Percentiles rank a stretch among this genome's conserved stretches.
These are phyloP conservation scores for Paxillus ammoniavirescens DNA, from an alignment of 768 basidiomycete species.

Conservation along the genomic window DNA sequence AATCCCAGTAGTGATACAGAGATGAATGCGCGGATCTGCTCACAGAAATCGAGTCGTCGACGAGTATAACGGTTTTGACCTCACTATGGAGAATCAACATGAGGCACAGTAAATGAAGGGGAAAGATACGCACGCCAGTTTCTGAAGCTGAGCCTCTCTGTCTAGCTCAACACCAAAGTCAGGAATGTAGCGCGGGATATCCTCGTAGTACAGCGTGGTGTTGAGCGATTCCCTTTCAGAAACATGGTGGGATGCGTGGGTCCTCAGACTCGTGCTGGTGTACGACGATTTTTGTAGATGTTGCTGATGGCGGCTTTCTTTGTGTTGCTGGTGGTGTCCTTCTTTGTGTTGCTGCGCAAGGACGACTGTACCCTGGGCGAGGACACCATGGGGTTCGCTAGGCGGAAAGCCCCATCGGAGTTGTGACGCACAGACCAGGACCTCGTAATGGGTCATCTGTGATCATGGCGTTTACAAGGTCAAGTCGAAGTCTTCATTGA, in stretches of 20 bases:
- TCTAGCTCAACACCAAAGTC: conserved; percentile 9
- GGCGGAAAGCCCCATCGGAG: conserved; percentile 30
- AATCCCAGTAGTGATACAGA: not conserved
- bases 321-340: conserved; percentile 13
- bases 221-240: conserved; percentile 22
- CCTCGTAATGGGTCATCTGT: conserved; percentile 32
- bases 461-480: not conserved
- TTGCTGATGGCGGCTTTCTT: conserved; percentile 12
- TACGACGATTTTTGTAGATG: not conserved
- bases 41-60: conserved; percentile 42
- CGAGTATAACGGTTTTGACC: conserved; percentile 41
- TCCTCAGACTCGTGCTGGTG: not conserved
- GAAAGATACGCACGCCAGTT: conserved; percentile 26
- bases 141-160: conserved; percentile 20
- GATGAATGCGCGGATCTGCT: not conserved
- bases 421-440: conserved; percentile 35
- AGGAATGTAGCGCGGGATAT: conserved; percentile 28
- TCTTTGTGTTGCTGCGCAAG: conserved; percentile 20
- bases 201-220: conserved; percentile 24
- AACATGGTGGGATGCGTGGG: not conserved
- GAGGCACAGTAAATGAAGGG: not conserved
- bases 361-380: conserved; percentile 29
- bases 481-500: not conserved
- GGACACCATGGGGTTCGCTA: conserved; percentile 5
- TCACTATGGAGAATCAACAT: conserved; percentile 24